Percentiles rank a stretch among this genome's conserved stretches.
Evolutionary conservation across 495 filamentous ascomycete species (phyloP).

Genomic region (Antarctomyces pellizariae): DNA sequence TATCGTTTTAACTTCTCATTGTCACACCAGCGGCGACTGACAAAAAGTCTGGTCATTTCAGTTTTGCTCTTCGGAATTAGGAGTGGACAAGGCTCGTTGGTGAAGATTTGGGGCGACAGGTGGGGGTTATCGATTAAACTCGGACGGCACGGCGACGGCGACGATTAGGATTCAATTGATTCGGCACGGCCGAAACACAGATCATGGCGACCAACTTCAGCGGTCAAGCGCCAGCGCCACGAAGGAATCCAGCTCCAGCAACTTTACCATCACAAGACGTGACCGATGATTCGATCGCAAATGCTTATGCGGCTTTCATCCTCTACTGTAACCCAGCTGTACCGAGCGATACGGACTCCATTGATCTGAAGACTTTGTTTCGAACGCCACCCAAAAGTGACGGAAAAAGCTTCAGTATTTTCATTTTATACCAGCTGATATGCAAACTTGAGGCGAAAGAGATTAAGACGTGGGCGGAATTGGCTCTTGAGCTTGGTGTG

Average conservation of each 20-base stretch:
- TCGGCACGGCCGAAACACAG: too few relatives aligned
- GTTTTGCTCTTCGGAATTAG: too few relatives aligned
- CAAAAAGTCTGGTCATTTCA: too few relatives aligned
- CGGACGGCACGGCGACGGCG: too few relatives aligned
- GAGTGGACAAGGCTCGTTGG: too few relatives aligned
- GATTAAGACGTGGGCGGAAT: conserved; percentile 87
- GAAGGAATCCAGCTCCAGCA: conserved; percentile 1
- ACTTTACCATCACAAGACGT: conserved; percentile 45
- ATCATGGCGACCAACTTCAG: too few relatives aligned
- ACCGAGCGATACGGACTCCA: conserved; percentile 43
- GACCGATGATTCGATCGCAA: conserved; percentile 52
- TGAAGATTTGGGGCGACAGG: too few relatives aligned
- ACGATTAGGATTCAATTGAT: too few relatives aligned
- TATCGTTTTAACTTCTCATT: too few relatives aligned
- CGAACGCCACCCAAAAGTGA: conserved; percentile 73
- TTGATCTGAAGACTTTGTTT: conserved; percentile 58
- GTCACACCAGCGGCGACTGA: too few relatives aligned
- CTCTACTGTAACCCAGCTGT: conserved; percentile 77
- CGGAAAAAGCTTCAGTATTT: conserved; percentile 77
- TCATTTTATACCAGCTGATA: conserved; percentile 61
- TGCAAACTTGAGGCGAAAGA: conserved; percentile 62
- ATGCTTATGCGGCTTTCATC: conserved; percentile 73
- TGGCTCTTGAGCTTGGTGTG: conserved; percentile 75
- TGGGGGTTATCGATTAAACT: too few relatives aligned
- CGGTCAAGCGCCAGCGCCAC: not conserved